Base-by-base conservation (phyloP, 495 filamentous ascomycete species). In the Aspergillus haitiensis region DNA sequence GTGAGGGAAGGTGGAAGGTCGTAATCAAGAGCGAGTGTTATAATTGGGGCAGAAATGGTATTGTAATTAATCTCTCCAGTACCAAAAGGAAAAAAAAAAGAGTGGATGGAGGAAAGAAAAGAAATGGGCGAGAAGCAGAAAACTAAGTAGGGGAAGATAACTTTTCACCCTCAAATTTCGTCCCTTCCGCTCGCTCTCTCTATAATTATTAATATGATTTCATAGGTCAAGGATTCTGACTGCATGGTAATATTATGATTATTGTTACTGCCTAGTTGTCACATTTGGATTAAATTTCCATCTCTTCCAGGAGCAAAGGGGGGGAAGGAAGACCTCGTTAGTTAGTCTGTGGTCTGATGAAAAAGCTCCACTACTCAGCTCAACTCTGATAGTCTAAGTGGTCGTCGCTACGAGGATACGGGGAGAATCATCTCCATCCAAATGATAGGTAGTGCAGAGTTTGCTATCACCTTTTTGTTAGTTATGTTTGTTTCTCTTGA, bases 201-300 rank as follows among this genome's bases (percentile, higher is more conserved):
- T 47, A 5, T 18, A 47, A 47, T 47, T 47, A 21, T 47, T 47
- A 16, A 18, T 47, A 8, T 47, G n/a, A 47, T 5, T 47, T 47
- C 15, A 8, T 42, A 5, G 9, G 12, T 42, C 2, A 27, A 27
- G 21, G 21, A 27, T 15, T 42, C 39, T 3, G 15, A 18, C 6
- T 18, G 8, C 10, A 16, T 7, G 44, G 33, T 32, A 49, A 27
- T 49, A 57, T 36, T 47, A 33, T 52, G n/a, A 33, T 53, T 60
- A 54, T 51, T 34, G 32, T 51, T 51, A 13, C 32, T 34, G 32
- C 48, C 48, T 51, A 34, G 11, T 51, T 6, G 11, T 32, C 21
- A 6, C 3, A 18, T 21, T 34, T 34, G 34, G 10, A 5, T 1
- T 18, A 33, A 12, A 40, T 54, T 51, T 34, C 13, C 12, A n/a